These are phyloP conservation scores for Takakia lepidozioides DNA, from an alignment of 225 moss, liverwort and hornwort species.

Conservation along the genomic window DNA sequence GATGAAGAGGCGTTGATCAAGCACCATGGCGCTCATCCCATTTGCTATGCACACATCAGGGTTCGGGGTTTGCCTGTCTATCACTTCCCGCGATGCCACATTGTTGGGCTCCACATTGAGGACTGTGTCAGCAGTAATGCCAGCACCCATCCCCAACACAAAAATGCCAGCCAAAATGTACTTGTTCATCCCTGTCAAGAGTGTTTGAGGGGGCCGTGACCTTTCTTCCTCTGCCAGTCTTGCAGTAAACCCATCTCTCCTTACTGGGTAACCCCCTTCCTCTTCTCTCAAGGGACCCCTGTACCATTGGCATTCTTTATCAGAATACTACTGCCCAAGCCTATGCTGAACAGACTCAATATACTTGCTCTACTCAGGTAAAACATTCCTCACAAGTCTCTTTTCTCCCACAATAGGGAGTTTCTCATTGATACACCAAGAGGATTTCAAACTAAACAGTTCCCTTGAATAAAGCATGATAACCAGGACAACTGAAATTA, in stretches of 20 bases:
- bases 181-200: conserved; percentile 36
- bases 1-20: conserved; percentile 95
- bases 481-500: background rate
- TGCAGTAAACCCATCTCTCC: conserved; percentile 14
- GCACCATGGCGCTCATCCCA: conserved; percentile 97
- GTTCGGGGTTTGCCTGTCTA: conserved; percentile 94
- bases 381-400: too few relatives aligned
- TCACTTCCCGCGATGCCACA: conserved; percentile 90
- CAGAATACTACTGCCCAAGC: background rate
- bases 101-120: conserved; percentile 87
- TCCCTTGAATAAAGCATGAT: background rate
- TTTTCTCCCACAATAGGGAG: background rate
- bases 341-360: background rate
- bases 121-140: conserved; percentile 82
- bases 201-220: conserved; percentile 8
- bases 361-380: background rate
- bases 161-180: conserved; percentile 80
- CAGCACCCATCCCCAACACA: conserved; percentile 81
- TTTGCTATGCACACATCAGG: conserved; percentile 94
- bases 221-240: conserved; percentile 20
- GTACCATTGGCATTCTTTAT: conserved; percentile 1
- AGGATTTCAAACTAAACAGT: background rate
- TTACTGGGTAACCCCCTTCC: conserved; percentile 23
- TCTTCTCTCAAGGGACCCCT: conserved; percentile 33
- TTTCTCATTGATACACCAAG: background rate